phyloP scores from a whole-genome alignment of 2,329 filamentous ascomycete genomes.

The Xylaria sp. region DNA sequence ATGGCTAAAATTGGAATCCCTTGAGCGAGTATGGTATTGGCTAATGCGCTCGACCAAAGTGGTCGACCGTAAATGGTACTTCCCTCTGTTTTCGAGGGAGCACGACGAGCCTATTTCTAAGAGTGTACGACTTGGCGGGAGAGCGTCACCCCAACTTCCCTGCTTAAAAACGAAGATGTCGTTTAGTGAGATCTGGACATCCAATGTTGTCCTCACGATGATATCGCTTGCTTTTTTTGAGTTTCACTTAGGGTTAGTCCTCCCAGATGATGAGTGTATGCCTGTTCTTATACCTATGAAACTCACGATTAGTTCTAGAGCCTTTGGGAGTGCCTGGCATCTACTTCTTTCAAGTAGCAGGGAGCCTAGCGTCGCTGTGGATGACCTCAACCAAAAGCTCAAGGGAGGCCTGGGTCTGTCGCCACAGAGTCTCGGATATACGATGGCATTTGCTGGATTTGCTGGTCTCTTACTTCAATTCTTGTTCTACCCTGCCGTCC shows the following conservation, averaged over 20 bases:
- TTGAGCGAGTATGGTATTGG: neutral
- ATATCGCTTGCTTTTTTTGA: constrained; percentile 5
- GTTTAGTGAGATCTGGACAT: constrained; percentile 2
- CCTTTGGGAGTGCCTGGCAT: constrained; percentile 3
- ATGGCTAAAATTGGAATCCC: neutral
- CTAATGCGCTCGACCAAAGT: no score
- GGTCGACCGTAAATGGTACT: neutral
- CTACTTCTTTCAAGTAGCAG: neutral
- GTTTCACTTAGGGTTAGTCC: constrained; percentile 13
- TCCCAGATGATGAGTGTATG: neutral
- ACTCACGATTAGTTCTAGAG: neutral
- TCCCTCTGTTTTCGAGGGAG: neutral
- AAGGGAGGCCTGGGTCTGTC: constrained; percentile 8
- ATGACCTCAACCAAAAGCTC: constrained; percentile 2
- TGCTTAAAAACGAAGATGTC: neutral
- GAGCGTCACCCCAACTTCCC: neutral
- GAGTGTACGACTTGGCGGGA: neutral
- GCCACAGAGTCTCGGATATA: constrained; percentile 1
- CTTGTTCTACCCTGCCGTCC: constrained; percentile 5
- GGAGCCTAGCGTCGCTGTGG: neutral
- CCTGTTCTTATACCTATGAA: neutral
- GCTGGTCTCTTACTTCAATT: constrained; percentile 11
- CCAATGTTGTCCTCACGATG: constrained; percentile 3
- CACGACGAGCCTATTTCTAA: neutral
- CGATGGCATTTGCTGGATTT: constrained; percentile 12